phyloP scores from a whole-genome alignment of 1,284 basidiomycete species.

The Porogramme epimiltina region DNA sequence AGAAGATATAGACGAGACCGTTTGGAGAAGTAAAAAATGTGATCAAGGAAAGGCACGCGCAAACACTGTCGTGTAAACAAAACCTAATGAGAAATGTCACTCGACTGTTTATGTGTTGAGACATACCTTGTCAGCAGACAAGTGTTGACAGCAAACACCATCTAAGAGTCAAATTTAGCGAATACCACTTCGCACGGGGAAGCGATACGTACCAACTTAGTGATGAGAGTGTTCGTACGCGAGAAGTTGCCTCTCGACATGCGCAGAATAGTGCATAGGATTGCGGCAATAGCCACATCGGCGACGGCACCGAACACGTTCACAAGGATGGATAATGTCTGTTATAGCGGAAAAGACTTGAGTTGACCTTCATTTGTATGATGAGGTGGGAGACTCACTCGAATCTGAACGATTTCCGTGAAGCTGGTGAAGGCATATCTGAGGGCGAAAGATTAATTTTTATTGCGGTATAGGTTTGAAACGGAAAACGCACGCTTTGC shows the following conservation, averaged over 20 bases:
- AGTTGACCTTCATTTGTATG: neutral
- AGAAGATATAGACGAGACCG: slow-evolving; percentile 57
- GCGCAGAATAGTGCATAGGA: slow-evolving; percentile 50
- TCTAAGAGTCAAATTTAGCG: slow-evolving; percentile 35
- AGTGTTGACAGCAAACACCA: slow-evolving; percentile 55
- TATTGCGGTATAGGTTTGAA: neutral
- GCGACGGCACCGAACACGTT: slow-evolving; percentile 53
- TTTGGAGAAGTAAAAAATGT: slow-evolving; percentile 49
- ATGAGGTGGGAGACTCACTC: slow-evolving; percentile 36
- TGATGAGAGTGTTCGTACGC: slow-evolving; percentile 60
- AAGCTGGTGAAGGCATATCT: slow-evolving; percentile 36
- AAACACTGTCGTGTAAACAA: slow-evolving; percentile 34
- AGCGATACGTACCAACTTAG: slow-evolving; percentile 42
- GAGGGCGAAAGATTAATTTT: neutral
- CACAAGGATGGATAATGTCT: slow-evolving; percentile 57
- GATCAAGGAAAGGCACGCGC: slow-evolving; percentile 54
- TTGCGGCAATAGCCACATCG: slow-evolving; percentile 50
- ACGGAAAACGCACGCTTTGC: slow-evolving; percentile 15
- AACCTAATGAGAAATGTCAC: neutral
- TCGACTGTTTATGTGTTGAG: neutral
- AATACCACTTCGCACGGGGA: neutral
- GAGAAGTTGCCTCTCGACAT: slow-evolving; percentile 54
- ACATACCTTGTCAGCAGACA: slow-evolving; percentile 47
- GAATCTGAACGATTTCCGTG: slow-evolving; percentile 43
- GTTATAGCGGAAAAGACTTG: neutral